Percentiles rank a stretch among this genome's conserved stretches.
Conservation (phyloP, 345 rosid species). For the Cardamine chenopodiifolia region DNA sequence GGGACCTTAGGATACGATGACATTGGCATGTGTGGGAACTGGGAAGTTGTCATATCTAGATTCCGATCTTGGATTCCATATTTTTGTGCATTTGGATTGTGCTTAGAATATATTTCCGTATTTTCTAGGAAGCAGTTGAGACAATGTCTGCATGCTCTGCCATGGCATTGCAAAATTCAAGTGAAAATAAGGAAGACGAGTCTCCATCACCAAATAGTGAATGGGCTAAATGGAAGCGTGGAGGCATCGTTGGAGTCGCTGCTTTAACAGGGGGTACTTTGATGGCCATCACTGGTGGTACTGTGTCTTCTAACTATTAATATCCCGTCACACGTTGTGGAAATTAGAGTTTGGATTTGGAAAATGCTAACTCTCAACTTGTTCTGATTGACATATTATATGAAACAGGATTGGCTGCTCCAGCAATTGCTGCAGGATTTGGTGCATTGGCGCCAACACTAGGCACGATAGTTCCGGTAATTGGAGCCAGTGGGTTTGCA, state of each 20-base stretch:
- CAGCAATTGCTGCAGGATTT: constrained; percentile 98
- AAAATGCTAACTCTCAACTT: neutral
- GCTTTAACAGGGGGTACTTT: constrained; percentile 94
- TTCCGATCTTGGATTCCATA: neutral
- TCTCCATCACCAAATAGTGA: constrained; percentile 48
- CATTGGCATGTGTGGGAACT: neutral
- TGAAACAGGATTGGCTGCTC: constrained; percentile 89
- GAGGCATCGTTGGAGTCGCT: constrained; percentile 95
- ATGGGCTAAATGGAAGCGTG: constrained; percentile 91
- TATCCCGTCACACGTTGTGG: neutral
- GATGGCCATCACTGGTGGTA: constrained; percentile 97
- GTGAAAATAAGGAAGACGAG: constrained; percentile 62
- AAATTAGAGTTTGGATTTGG: neutral
- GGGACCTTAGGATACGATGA: neutral
- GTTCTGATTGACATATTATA: neutral
- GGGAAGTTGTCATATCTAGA: neutral
- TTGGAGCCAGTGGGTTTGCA: constrained; percentile 97
- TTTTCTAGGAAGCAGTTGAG: constrained; percentile 56
- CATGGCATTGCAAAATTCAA: constrained; percentile 74
- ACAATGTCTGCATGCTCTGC: constrained; percentile 85
- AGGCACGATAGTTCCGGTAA: constrained; percentile 85
- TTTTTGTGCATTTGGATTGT: neutral
- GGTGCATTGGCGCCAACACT: constrained; percentile 90
- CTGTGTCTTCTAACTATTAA: constrained; percentile 15
- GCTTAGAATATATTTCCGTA: neutral